phyloP scores from a whole-genome alignment of 2,329 filamentous ascomycete species.

The Dactylella cylindrospora region DNA sequence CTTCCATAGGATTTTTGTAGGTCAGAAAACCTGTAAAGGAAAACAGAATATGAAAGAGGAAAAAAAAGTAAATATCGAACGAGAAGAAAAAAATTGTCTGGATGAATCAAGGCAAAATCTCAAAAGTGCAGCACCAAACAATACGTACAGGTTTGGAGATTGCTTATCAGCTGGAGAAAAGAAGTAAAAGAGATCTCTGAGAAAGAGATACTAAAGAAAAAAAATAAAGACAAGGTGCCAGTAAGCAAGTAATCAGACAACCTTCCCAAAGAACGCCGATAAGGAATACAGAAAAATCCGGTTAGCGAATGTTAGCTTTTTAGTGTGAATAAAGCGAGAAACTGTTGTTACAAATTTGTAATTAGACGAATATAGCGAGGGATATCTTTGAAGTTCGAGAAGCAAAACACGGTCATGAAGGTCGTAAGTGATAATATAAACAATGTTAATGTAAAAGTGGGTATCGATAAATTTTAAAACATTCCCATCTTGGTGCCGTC shows the following conservation, averaged over 20 bases:
- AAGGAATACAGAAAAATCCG: too few relatives aligned
- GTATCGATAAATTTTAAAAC: too few relatives aligned
- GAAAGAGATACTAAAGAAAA: background rate
- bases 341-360: background rate
- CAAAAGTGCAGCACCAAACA: constrained; percentile 2
- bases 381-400: background rate
- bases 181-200: background rate
- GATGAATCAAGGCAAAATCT: too few relatives aligned
- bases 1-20: too few relatives aligned
- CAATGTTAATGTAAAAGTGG: too few relatives aligned
- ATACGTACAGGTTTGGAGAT: constrained; percentile 13
- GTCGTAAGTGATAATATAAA: background rate
- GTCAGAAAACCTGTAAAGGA: too few relatives aligned
- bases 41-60: too few relatives aligned
- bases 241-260: too few relatives aligned
- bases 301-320: background rate
- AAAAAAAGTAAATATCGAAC: too few relatives aligned
- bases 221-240: background rate
- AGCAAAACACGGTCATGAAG: background rate
- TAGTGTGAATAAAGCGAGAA: background rate
- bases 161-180: background rate
- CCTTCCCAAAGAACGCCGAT: too few relatives aligned
- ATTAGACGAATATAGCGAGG: background rate
- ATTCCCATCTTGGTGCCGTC: constrained; percentile 24
- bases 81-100: too few relatives aligned